Evolutionary conservation across 805 yeast species (phyloP).

Genomic region (Candida silvicultrix): DNA sequence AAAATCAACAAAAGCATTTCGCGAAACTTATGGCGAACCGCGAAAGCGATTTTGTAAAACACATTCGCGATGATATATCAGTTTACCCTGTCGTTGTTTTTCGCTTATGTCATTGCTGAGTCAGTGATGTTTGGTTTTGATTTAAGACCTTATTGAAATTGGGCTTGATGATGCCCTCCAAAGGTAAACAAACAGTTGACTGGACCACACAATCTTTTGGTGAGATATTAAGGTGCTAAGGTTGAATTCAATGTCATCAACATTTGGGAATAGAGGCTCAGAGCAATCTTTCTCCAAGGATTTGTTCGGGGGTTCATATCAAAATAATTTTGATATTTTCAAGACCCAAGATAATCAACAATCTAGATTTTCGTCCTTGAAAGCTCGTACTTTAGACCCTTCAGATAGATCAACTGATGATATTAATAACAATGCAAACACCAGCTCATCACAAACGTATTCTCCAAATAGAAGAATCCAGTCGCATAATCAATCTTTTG

Average conservation of each 20-base stretch:
- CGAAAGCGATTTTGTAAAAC: not conserved
- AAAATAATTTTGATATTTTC: slow-evolving; percentile 18
- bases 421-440: slow-evolving; percentile 2
- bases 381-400: slow-evolving; percentile 6
- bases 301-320: slow-evolving; percentile 19
- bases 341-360: slow-evolving; percentile 10
- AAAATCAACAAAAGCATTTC: not conserved
- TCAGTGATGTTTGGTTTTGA: not conserved
- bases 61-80: too few relatives aligned
- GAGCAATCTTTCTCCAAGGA: slow-evolving; percentile 18
- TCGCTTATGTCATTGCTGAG: not conserved
- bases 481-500: slow-evolving; percentile 15
- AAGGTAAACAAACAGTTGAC: too few relatives aligned
- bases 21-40: not conserved
- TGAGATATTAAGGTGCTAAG: not conserved
- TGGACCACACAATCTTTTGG: not conserved
- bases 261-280: slow-evolving; percentile 1
- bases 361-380: slow-evolving; percentile 18
- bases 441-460: slow-evolving; percentile 6
- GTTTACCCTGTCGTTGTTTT: not conserved
- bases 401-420: slow-evolving; percentile 19
- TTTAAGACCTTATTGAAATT: not conserved
- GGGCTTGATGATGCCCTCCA: not conserved
- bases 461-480: slow-evolving; percentile 22
- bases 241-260: not conserved